These are phyloP conservation scores for Allomyces javanicus DNA, from an alignment of 192 early-diverging fungal species.

Conservation along the genomic window DNA sequence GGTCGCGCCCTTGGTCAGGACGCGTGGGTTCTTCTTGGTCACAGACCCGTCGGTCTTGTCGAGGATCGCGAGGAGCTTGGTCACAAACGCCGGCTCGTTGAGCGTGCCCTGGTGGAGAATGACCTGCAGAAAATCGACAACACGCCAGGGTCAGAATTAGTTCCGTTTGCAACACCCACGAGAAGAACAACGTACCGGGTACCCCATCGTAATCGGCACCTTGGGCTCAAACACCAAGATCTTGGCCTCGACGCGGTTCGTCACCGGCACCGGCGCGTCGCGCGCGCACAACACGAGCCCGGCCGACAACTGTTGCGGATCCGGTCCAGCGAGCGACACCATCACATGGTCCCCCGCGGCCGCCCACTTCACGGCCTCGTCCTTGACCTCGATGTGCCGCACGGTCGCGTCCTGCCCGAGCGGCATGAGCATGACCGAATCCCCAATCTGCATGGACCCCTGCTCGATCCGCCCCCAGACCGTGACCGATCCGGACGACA, in stretches of 20 bases:
- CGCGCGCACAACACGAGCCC: constrained; percentile 49
- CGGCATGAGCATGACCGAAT: constrained; percentile 61
- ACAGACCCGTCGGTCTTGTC: constrained; percentile 69
- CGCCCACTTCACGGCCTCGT: constrained; percentile 60
- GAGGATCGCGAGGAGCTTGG: constrained; percentile 52
- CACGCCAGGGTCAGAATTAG: constrained; percentile 2
- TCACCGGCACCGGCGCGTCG: constrained; percentile 46
- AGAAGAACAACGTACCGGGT: constrained; percentile 33
- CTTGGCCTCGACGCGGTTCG: constrained; percentile 56
- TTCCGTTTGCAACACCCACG: background rate
- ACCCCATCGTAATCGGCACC: constrained; percentile 82
- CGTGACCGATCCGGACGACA: constrained; percentile 39
- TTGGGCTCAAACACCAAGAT: constrained; percentile 86
- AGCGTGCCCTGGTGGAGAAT: constrained; percentile 71
- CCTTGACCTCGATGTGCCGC: constrained; percentile 56
- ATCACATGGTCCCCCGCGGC: constrained; percentile 82
- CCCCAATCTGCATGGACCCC: constrained; percentile 75
- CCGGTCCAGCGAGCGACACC: constrained; percentile 48
- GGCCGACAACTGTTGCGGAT: constrained; percentile 51
- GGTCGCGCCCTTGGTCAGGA: constrained; percentile 24
- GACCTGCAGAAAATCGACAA: constrained; percentile 17
- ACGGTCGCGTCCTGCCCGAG: constrained; percentile 52
- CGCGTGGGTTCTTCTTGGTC: constrained; percentile 55
- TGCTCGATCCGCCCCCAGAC: constrained; percentile 71
- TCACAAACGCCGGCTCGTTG: constrained; percentile 55